Conservation (phyloP, 192 early-diverging fungal genomes). For the Endogone sp. region DNA sequence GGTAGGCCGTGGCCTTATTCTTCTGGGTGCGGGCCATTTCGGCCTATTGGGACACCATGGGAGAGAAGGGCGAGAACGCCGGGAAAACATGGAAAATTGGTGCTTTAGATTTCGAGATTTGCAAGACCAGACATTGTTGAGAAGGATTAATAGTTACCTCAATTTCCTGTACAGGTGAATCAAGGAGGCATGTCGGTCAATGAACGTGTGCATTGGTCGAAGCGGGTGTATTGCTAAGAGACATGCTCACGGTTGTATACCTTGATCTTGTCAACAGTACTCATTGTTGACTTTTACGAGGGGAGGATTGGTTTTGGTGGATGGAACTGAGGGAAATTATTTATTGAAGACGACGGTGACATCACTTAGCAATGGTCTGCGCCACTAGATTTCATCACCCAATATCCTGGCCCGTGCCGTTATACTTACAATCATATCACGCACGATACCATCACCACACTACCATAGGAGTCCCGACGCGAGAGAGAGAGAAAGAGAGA, state of each 20-base stretch:
- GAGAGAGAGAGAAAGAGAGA: no score
- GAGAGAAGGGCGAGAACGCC: constrained; percentile 38
- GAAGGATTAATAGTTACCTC: constrained; percentile 7
- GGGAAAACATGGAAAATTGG: background rate
- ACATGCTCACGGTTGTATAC: constrained; percentile 5
- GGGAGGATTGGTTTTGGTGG: no score
- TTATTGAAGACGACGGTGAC: no score
- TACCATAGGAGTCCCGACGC: no score
- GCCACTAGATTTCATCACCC: no score
- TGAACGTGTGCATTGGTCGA: background rate
- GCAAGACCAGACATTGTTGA: constrained; percentile 11
- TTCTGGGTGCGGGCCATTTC: constrained; percentile 90
- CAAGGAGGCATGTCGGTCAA: no score
- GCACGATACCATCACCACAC: no score
- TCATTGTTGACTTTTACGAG: no score
- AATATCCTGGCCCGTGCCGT: no score
- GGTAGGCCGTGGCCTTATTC: constrained; percentile 94
- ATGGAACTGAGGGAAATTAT: no score
- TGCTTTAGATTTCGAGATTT: background rate
- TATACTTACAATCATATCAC: no score
- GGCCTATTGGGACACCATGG: constrained; percentile 41
- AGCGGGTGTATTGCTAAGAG: background rate
- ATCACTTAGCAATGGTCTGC: no score
- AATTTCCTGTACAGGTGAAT: constrained; percentile 25
- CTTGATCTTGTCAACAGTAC: constrained; percentile 54